Evolutionary conservation across 2,329 filamentous ascomycete genomes (phyloP).

Genomic region (Gnomoniopsis smithogilvyi): DNA sequence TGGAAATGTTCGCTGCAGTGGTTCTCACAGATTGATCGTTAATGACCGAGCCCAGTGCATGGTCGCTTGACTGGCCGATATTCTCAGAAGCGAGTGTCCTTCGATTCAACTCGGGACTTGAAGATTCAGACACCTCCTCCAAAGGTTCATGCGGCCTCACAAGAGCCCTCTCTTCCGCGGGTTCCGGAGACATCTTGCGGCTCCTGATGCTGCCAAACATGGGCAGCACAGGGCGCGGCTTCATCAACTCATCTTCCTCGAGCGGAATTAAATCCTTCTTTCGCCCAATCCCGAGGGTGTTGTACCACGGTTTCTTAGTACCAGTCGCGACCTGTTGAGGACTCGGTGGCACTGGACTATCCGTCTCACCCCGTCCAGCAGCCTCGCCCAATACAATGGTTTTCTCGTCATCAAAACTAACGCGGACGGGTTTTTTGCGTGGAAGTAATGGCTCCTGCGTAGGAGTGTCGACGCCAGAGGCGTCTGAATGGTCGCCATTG

Average conservation of each 20-base stretch:
- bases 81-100: background rate
- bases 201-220: conserved; percentile 73
- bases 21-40: conserved; percentile 53
- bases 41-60: conserved; percentile 54
- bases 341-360: conserved; percentile 37
- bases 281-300: conserved; percentile 43
- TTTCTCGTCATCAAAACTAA: conserved; percentile 75
- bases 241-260: conserved; percentile 68
- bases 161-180: conserved; percentile 54
- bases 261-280: conserved; percentile 45
- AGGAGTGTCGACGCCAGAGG: conserved; percentile 29
- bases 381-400: conserved; percentile 52
- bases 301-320: conserved; percentile 49
- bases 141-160: conserved; percentile 48
- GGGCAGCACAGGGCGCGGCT: conserved; percentile 69
- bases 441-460: conserved; percentile 34
- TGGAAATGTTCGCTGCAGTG: conserved; percentile 50
- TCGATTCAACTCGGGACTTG: conserved; percentile 18
- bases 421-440: conserved; percentile 64
- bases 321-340: conserved; percentile 26
- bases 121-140: conserved; percentile 23
- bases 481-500: conserved; percentile 45
- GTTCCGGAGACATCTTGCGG: conserved; percentile 52
- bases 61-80: conserved; percentile 56
- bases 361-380: conserved; percentile 32